A percentile compares a stretch with the other conserved stretches of the same genome.
phyloP scores from a whole-genome alignment of 2,329 filamentous ascomycete genomes.

The Fusarium sp. region DNA sequence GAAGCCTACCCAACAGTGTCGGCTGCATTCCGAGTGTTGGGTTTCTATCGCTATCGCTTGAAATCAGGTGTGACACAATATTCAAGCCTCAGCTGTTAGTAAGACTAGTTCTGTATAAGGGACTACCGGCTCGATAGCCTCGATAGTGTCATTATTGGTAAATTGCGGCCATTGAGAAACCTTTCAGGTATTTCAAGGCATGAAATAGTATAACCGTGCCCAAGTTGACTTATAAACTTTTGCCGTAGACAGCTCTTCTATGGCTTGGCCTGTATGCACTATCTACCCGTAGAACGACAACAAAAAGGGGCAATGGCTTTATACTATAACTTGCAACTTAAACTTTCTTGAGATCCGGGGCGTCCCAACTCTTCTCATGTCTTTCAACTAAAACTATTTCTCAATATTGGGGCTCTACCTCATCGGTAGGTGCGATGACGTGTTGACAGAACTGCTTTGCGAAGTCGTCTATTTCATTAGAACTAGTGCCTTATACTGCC shows the following conservation, averaged over 20 bases:
- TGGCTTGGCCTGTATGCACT: neutral
- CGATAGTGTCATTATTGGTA: neutral
- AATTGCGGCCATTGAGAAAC: too few species aligned
- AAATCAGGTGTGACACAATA: neutral
- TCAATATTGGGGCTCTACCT: neutral
- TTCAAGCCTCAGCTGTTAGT: neutral
- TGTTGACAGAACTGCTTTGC: neutral
- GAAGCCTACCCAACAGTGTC: neutral
- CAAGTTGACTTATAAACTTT: neutral
- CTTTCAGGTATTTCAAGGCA: neutral
- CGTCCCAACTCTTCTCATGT: neutral
- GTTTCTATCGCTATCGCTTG: neutral
- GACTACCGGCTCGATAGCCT: neutral
- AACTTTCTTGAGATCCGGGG: neutral
- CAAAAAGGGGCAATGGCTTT: neutral
- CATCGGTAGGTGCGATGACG: neutral
- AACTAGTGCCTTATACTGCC: neutral
- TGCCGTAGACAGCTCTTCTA: neutral
- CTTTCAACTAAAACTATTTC: neutral
- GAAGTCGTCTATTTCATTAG: neutral
- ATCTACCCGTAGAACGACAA: neutral
- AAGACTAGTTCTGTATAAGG: neutral
- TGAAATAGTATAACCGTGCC: neutral
- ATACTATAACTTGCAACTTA: too few species aligned
- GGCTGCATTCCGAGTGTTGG: neutral